Evolutionary conservation across 176 grass and related monocot species (phyloP), one percentile per base, ranked within the genome.

Genomic region (Dactylis glomerata): DNA sequence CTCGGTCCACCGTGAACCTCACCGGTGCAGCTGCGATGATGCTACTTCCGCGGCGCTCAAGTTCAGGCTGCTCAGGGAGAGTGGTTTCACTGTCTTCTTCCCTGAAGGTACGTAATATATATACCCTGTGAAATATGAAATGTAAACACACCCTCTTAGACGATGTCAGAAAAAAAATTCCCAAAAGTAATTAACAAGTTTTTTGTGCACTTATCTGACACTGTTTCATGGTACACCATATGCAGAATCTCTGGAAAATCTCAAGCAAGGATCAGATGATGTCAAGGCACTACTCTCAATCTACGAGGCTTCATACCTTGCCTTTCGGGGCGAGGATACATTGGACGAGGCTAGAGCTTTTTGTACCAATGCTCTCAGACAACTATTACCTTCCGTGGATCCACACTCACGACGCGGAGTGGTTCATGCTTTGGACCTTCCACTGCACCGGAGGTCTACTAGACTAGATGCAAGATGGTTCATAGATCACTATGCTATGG

Each of bases 31-130:
- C n/a, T n/a, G 22, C 12, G 86, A 68, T 2, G 56, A 89, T 87
- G 27, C 76, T 78, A 7, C 30, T 59, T 68, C 67, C 1, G 26
- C 66, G 33, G 46, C 89, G 7, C 76, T 94, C 41, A 68, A 64
- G 4, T 92, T 94, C 55, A 85, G 84, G 63, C 57, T 92, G 70
- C 84, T 87, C 10, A 87, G 89, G 70, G 84, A 92, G 32, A 79
- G 87, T 15, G 78, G 85, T 17, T 83, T 85, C 57, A 6, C 37
- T 6, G 56, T 73, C 75, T 63, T 42, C 34, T 38, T 42, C 67
- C 37, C 67, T 41, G 0, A 79, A 90, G 91, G 91, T 92, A 82
- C n/a, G 2, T 8, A 40, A 8, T 40, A 40, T 5, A 5, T 8
- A 7, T 40, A 5, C 37, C 5, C n/a, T n/a, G n/a, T n/a, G n/a